Percentiles rank a stretch among this genome's conserved stretches.
phyloP scores from a whole-genome alignment of 805 yeast genomes.

The Yarrowia alimentaria region DNA sequence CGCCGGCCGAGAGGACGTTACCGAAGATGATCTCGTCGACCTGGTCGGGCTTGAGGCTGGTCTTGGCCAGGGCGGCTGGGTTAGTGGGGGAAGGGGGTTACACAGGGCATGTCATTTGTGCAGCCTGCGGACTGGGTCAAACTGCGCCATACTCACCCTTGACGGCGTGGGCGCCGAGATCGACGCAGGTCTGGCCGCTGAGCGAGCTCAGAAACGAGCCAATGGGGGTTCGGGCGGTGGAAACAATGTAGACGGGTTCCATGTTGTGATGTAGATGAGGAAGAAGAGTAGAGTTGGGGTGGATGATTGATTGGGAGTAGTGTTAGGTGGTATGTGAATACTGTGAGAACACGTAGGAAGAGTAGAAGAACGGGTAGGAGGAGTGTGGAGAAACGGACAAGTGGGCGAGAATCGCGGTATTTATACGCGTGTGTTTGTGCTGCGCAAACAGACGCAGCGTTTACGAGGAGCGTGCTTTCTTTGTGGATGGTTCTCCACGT shows the following conservation, averaged over 20 bases:
- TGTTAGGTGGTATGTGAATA: too few relatives aligned
- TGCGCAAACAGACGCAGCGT: too few relatives aligned
- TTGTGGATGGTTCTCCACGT: too few relatives aligned
- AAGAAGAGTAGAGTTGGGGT: not conserved
- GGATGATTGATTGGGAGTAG: too few relatives aligned
- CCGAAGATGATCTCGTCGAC: conserved; percentile 93
- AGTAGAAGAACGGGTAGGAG: too few relatives aligned
- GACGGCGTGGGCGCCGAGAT: conserved; percentile 90
- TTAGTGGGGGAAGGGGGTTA: conserved; percentile 2
- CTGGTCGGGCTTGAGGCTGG: conserved; percentile 63
- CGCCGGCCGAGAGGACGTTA: conserved; percentile 85
- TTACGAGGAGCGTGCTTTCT: too few relatives aligned
- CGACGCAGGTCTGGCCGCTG: conserved; percentile 71
- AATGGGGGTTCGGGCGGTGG: conserved; percentile 91
- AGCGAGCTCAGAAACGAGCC: conserved; percentile 90
- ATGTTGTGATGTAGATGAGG: not conserved
- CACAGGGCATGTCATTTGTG: too few relatives aligned
- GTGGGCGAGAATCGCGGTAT: too few relatives aligned
- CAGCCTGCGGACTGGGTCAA: too few relatives aligned
- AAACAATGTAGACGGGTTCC: conserved; percentile 73
- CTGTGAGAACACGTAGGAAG: too few relatives aligned
- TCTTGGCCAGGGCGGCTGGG: conserved; percentile 66
- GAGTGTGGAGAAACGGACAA: too few relatives aligned
- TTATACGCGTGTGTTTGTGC: too few relatives aligned
- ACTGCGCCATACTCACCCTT: conserved; percentile 44